Conservation (phyloP, 495 filamentous ascomycete species). For the Hypoxylon lienhwacheense region DNA sequence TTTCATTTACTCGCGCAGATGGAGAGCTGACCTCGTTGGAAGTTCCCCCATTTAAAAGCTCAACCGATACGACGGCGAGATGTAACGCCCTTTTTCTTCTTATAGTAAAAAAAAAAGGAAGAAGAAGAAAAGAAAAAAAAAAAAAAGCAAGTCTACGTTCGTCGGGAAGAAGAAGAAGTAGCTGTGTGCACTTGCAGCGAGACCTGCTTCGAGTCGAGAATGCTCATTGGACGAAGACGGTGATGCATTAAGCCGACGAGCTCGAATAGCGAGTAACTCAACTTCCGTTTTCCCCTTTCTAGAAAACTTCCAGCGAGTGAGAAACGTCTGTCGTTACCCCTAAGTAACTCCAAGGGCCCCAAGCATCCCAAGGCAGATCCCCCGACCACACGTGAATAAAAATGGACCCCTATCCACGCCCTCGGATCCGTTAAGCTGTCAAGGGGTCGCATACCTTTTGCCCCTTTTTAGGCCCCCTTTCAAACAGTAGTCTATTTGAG, state of each 20-base stretch:
- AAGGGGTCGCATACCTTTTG: conserved; percentile 23
- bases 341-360: conserved; percentile 20
- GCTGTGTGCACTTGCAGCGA: conserved; percentile 21
- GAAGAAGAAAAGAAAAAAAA: too few relatives aligned
- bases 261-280: conserved; percentile 10
- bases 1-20: conserved; percentile 30
- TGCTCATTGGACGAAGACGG: conserved; percentile 26
- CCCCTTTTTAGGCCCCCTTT: conserved; percentile 16
- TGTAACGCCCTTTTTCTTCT: conserved; percentile 18
- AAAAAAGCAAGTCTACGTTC: too few relatives aligned
- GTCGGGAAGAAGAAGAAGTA: conserved; percentile 18
- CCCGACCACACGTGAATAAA: conserved; percentile 35
- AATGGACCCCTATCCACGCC: conserved; percentile 33
- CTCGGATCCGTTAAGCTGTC: conserved; percentile 33
- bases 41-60: conserved; percentile 24
- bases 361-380: conserved; percentile 33
- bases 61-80: conserved; percentile 33
- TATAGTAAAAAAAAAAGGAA: conserved; percentile 8
- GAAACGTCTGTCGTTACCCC: too few relatives aligned
- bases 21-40: conserved; percentile 11
- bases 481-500: conserved; percentile 9
- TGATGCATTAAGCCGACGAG: conserved; percentile 35
- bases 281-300: conserved; percentile 32
- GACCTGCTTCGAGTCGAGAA: conserved; percentile 1
- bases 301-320: conserved; percentile 34